Conservation (phyloP, 345 rosid species). For the Punica granatum region DNA sequence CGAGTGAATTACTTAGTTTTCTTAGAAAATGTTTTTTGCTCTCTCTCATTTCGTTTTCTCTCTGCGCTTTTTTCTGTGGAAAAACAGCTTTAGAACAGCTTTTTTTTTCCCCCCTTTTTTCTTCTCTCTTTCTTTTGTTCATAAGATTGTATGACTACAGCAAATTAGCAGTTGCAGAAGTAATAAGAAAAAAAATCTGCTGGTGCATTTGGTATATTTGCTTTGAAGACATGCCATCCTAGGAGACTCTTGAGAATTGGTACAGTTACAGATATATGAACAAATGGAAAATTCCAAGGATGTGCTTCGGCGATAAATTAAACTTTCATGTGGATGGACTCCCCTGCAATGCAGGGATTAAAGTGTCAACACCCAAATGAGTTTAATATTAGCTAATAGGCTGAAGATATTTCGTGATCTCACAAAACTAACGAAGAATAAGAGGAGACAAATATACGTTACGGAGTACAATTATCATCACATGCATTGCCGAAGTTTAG, state of each 20-base stretch:
- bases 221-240: background rate
- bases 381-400: too few relatives aligned
- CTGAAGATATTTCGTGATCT: too few relatives aligned
- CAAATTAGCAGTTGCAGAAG: conserved; percentile 1
- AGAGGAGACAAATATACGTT: too few relatives aligned
- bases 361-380: too few relatives aligned
- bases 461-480: too few relatives aligned
- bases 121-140: background rate
- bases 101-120: background rate
- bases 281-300: too few relatives aligned
- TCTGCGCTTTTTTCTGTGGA: background rate
- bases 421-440: too few relatives aligned
- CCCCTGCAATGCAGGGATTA: too few relatives aligned
- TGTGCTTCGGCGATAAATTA: too few relatives aligned
- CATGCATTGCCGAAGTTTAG: too few relatives aligned
- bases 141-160: conserved; percentile 21
- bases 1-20: conserved; percentile 13
- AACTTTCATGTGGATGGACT: too few relatives aligned
- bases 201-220: background rate
- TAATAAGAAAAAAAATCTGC: background rate
- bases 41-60: conserved; percentile 4
- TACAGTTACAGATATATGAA: background rate
- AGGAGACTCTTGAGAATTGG: background rate
- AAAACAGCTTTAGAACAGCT: background rate
- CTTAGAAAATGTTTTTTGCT: conserved; percentile 10